Base-by-base conservation (phyloP, 106 monocot genomes). In the Ottelia alismoides region DNA sequence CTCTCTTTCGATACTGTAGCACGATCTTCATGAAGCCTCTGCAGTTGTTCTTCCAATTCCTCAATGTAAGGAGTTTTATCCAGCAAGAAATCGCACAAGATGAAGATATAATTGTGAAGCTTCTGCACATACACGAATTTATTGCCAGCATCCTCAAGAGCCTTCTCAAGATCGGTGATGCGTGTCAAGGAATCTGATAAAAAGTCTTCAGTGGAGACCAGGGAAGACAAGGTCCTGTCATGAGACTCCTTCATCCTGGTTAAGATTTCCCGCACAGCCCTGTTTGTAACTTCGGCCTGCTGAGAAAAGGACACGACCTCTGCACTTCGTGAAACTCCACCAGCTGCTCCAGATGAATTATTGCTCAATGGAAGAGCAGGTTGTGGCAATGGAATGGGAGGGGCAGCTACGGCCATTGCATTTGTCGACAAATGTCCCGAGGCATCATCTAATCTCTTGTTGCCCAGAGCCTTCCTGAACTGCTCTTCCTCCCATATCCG, bases 401-500 rank as follows among this genome's bases (percentile, higher is more conserved):
- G 56, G 26, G 25, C 29, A 22, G 31, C 22, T 20, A 49, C 2
- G 6, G 45, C 17, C 30, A 47, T 14, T 28, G 23, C 46, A 47
- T 30, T 65, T 11, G 45, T 17, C 27, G 18, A 57, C 24, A 47
- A 55, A 52, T 62, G 52, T 17, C 64, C 7, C 16, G 45, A 69
- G 21, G 72, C 47, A 20, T 85, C 85, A 57, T 88, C 85, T 23
- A 96, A 55, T 46, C 88, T 79, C 66, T 78, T 88, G n/a, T n/a
- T n/a, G 11, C 96, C 96, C 17, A 89, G 46, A 17, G 79, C 96
- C 58, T 96, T 96, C 59, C 88, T 70, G 43, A 89, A 78, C 52
- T 96, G 96, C 66, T 88, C 96, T 53, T 96, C 96, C 61, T 89
- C 96, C 96, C 96, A 96, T 61, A 69, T 88, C 62, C 76, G 81